Evolutionary conservation across 2,329 filamentous ascomycete genomes (phyloP).

Genomic region (Ilyonectria sp.): DNA sequence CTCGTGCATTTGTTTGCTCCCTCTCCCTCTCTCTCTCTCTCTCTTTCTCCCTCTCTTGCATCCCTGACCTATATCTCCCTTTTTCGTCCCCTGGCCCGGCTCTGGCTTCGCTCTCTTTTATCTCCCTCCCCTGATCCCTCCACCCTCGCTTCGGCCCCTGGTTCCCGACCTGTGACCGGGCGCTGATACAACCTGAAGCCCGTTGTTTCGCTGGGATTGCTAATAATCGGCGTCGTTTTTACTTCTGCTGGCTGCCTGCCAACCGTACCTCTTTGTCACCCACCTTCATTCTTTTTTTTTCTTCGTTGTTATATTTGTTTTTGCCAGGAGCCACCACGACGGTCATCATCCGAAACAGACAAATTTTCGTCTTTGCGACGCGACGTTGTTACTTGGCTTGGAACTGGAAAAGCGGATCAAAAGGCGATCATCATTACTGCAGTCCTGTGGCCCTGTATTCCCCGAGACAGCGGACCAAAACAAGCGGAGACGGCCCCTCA

Average conservation of each 20-base stretch:
- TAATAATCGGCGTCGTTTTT: constrained; percentile 36
- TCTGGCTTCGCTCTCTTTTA: constrained; percentile 19
- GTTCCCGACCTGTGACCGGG: constrained; percentile 34
- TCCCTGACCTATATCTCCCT: constrained; percentile 29
- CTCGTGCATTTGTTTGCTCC: background rate
- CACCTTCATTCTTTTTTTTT: background rate
- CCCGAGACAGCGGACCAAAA: constrained; percentile 24
- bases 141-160: constrained; percentile 28
- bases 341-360: background rate
- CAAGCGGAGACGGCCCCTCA: constrained; percentile 26
- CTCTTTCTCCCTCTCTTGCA: constrained; percentile 14
- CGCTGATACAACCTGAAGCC: constrained; percentile 24
- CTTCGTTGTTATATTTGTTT: background rate
- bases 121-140: constrained; percentile 12
- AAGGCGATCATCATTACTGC: constrained; percentile 15
- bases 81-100: constrained; percentile 25
- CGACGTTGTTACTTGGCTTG: constrained; percentile 10
- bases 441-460: constrained; percentile 19
- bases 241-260: constrained; percentile 8
- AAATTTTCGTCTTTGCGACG: constrained; percentile 2
- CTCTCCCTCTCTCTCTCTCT: constrained; percentile 18
- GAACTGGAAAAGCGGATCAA: constrained; percentile 7
- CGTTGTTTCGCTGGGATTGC: constrained; percentile 41
- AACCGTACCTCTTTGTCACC: constrained; percentile 7
- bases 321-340: background rate